Conservation (phyloP, 2,329 filamentous ascomycete genomes). For the Myotisia sp. region DNA sequence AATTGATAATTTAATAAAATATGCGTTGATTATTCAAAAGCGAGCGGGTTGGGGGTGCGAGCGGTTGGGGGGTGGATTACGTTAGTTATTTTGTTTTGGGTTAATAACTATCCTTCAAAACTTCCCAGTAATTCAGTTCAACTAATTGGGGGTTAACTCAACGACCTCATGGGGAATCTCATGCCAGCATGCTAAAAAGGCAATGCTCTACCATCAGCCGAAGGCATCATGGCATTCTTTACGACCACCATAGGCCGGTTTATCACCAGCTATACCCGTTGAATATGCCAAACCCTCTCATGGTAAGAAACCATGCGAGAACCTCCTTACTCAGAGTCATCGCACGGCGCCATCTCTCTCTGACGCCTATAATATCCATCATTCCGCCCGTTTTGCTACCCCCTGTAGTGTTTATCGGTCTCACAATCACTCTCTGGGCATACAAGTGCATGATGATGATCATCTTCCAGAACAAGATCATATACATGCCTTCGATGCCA, state of each 20-base stretch:
- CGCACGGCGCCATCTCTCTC: neutral
- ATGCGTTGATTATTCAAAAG: too few relatives aligned
- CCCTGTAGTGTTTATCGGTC: constrained; percentile 50
- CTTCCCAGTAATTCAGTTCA: too few relatives aligned
- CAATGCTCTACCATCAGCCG: neutral
- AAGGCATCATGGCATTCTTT: neutral
- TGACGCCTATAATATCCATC: constrained; percentile 7
- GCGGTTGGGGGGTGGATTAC: too few relatives aligned
- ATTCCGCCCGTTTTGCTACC: constrained; percentile 43
- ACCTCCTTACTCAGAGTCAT: too few relatives aligned
- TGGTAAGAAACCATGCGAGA: neutral
- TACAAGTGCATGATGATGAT: constrained; percentile 60
- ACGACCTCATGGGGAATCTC: too few relatives aligned
- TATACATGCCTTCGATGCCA: constrained; percentile 65
- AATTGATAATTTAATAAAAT: too few relatives aligned
- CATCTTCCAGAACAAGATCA: constrained; percentile 65
- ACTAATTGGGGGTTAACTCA: too few relatives aligned
- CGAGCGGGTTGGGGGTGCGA: too few relatives aligned
- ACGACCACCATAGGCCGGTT: neutral
- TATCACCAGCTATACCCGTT: neutral
- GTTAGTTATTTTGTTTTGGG: too few relatives aligned
- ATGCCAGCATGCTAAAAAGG: neutral
- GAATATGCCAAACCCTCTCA: neutral
- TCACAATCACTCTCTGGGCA: constrained; percentile 50
- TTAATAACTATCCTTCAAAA: too few relatives aligned